Percentiles rank a stretch among this genome's conserved stretches.
phyloP scores from a whole-genome alignment of 2,329 filamentous ascomycete species.

The Colletotrichum neosansevieriae region DNA sequence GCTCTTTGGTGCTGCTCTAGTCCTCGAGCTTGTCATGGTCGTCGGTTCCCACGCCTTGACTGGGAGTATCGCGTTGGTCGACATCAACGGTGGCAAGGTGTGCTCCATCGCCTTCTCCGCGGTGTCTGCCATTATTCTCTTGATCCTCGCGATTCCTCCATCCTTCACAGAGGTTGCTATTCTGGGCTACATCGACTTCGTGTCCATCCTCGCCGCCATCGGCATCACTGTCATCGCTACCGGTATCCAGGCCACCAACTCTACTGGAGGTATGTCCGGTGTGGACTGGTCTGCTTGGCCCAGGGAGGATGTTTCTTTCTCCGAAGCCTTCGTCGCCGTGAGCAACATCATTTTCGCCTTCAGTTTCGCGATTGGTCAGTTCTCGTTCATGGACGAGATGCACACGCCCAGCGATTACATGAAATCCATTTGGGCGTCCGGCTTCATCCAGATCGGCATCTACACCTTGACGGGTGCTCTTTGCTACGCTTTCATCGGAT shows the following conservation, averaged over 20 bases:
- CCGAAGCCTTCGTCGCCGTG: constrained; percentile 70
- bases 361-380: constrained; percentile 65
- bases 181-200: constrained; percentile 67
- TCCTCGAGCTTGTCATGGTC: constrained; percentile 75
- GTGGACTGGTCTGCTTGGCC: constrained; percentile 60
- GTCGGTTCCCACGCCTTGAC: constrained; percentile 79
- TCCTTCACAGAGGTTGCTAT: constrained; percentile 63
- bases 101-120: constrained; percentile 61
- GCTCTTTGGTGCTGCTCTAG: constrained; percentile 70
- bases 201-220: constrained; percentile 71
- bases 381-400: constrained; percentile 67
- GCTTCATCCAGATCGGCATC: constrained; percentile 70
- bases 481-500: constrained; percentile 77
- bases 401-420: constrained; percentile 60
- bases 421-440: constrained; percentile 71
- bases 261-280: constrained; percentile 49
- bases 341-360: constrained; percentile 80
- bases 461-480: constrained; percentile 76
- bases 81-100: constrained; percentile 67
- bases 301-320: constrained; percentile 58
- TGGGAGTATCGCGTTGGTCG: constrained; percentile 76
- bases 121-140: constrained; percentile 59
- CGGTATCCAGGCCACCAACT: constrained; percentile 48
- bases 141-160: constrained; percentile 60
- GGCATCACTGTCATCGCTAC: constrained; percentile 49